Evolutionary conservation across 2,329 filamentous ascomycete genomes (phyloP), one percentile per base, ranked within the genome.

Genomic region (Exserohilum turcica): DNA sequence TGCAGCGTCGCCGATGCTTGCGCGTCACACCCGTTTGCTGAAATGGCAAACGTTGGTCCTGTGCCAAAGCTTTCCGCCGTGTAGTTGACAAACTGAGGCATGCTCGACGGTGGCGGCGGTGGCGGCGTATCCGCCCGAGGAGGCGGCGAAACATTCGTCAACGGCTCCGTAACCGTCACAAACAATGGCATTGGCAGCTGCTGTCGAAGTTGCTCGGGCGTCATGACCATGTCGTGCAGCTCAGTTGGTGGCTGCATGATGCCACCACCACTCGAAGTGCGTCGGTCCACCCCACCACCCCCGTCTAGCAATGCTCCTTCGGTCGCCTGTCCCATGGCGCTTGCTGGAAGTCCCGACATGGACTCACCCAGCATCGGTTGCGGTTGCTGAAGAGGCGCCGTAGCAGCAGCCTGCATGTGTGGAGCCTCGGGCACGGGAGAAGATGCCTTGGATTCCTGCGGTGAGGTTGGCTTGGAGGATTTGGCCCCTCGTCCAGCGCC

Each of bases 71-170:
- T 63, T 19, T 63, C 60, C 3, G 57, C 44, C 13, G 51, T 70
- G 48, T 71, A 71, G 27, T 73, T 68, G 9, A 73, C 63, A 47
- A 75, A 75, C 6, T 72, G 58, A 12, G 71, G 62, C 1, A 72
- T 66, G 3, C 40, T 59, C 1, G 67, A 48, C 13, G 73, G 73
- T 1, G 73, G 71, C 12, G 74, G 73, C 3, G 72, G 67, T 5
- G 74, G 74, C 15, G 74, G 73, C 2, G 73, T 75, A 35, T 76
- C 73, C 9, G 71, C 68, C 19, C 71, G 67, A 8, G 67, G 64
- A 12, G 71, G 72, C 12, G 66, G 68, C 8, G 61, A 65, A 10
- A 59, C 54, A 13, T 61, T 31, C 3, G 59, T 57, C 24, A 68
- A 18, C 3, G 60, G 59, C 35, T 67, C 64, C 0, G 59, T 58